These are phyloP conservation scores for Cicer judaicum DNA, from an alignment of 306 rosid species.

Conservation along the genomic window DNA sequence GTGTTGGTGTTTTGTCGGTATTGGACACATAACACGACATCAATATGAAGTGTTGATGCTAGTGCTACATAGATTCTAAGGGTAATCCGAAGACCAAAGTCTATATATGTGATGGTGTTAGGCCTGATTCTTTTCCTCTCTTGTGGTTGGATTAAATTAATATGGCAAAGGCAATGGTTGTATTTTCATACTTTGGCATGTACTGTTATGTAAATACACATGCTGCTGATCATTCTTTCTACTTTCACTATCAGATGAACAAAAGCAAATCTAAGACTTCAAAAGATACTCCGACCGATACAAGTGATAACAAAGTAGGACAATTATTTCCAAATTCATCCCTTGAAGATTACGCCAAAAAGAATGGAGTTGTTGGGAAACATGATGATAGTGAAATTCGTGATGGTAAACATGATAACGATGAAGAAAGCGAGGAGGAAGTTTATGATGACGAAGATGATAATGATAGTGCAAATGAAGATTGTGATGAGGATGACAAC, in stretches of 20 bases:
- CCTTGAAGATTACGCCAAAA: conserved; percentile 65
- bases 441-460: conserved; percentile 33
- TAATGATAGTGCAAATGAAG: conserved; percentile 20
- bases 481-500: conserved; percentile 17
- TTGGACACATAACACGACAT: no score
- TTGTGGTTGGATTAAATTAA: neutral
- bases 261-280: conserved; percentile 59
- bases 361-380: conserved; percentile 36
- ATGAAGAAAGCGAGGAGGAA: conserved; percentile 42
- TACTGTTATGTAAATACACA: neutral
- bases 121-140: conserved; percentile 5
- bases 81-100: neutral
- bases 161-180: neutral
- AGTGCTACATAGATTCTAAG: neutral
- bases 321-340: conserved; percentile 66
- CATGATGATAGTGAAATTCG: conserved; percentile 32
- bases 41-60: no score
- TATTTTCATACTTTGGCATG: neutral
- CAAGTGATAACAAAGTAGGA: conserved; percentile 61
- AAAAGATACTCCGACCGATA: conserved; percentile 37
- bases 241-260: conserved; percentile 65
- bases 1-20: no score
- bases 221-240: conserved; percentile 23
- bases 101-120: neutral
- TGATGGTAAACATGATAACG: conserved; percentile 27